Evolutionary conservation across 2,329 filamentous ascomycete genomes (phyloP), one percentile per base, ranked within the genome.

Genomic region (Sporothrix globosa): DNA sequence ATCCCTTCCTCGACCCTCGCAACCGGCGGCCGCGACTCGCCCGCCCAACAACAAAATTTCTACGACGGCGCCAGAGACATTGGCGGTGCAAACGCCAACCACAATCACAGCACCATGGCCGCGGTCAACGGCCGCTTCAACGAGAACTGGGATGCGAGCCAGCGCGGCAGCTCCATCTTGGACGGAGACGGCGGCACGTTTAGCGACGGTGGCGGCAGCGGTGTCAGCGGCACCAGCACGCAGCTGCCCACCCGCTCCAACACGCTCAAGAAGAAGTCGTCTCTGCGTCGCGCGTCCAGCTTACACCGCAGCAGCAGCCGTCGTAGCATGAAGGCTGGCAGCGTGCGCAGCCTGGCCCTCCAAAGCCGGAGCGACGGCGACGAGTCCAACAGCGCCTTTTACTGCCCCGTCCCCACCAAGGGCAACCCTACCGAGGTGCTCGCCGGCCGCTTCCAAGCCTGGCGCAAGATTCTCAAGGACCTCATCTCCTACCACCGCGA

Each of bases 401-500:
- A 90, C 79, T 93, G 93, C 65, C 96, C 96, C 0, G 91, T 99
- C 46, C 96, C 94, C 3, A 97, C 92, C 5, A 88, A 87, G 21
- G 92, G 93, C 4, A 93, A 90, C 68, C 96, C 96, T 2, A 98
- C 96, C 1, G 95, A 98, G 71, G 85, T 92, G 67, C 85, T 99
- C 41, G 91, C 93, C 56, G 92, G 89, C 75, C 88, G 96, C 69
- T 99, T 99, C 78, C 92, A 97, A 84, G 93, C 92, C 67, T 99
- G 96, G 96, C 89, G 96, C 76, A 97, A 97, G 82, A 87, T 97
- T 17, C 86, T 99, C 68, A 98, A 98, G 79, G 94, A 97, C 75
- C 85, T 98, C 58, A 97, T 98, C 74, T 83, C 91, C 70, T 98
- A 97, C 79, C 98, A 97, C 79, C 90, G 92, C 76, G 96, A 98